These are phyloP conservation scores for Atkinsonella hypoxylon DNA, from an alignment of 2,329 filamentous ascomycete species.

Conservation along the genomic window DNA sequence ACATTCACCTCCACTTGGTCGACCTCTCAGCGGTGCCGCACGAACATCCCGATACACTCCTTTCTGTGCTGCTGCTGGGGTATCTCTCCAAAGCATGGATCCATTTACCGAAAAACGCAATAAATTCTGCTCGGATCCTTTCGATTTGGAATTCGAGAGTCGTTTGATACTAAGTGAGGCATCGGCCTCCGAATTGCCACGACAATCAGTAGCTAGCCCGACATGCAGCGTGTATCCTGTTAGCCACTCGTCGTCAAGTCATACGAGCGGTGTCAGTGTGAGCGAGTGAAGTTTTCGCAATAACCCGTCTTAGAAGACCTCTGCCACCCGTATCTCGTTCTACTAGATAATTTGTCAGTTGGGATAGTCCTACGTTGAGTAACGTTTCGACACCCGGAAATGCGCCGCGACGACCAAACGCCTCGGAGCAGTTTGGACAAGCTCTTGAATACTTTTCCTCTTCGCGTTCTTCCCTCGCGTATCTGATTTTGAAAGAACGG, in stretches of 20 bases:
- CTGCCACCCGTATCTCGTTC: neutral
- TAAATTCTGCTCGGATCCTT: conserved; percentile 52
- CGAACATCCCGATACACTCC: conserved; percentile 15
- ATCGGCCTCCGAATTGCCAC: conserved; percentile 12
- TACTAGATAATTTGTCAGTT: neutral
- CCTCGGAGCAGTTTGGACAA: neutral
- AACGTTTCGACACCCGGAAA: neutral
- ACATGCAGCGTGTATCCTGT: conserved; percentile 36
- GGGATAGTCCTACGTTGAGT: neutral
- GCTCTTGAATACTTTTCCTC: neutral
- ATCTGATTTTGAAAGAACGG: neutral
- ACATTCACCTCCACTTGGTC: conserved; percentile 36
- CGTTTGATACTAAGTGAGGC: conserved; percentile 10
- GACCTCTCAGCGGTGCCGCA: conserved; percentile 23
- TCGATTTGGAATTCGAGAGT: conserved; percentile 43
- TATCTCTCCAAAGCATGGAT: conserved; percentile 25
- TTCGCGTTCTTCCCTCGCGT: neutral
- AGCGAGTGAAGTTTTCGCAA: conserved; percentile 24
- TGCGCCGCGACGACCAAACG: neutral
- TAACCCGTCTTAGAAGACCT: neutral
- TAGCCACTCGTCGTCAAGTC: conserved; percentile 28
- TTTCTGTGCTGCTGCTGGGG: conserved; percentile 23
- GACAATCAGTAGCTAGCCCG: conserved; percentile 16
- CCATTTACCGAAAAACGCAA: conserved; percentile 36
- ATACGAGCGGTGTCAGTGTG: conserved; percentile 40